Evolutionary conservation across 2,329 filamentous ascomycete genomes (phyloP).

Genomic region (Zalaria obscura): DNA sequence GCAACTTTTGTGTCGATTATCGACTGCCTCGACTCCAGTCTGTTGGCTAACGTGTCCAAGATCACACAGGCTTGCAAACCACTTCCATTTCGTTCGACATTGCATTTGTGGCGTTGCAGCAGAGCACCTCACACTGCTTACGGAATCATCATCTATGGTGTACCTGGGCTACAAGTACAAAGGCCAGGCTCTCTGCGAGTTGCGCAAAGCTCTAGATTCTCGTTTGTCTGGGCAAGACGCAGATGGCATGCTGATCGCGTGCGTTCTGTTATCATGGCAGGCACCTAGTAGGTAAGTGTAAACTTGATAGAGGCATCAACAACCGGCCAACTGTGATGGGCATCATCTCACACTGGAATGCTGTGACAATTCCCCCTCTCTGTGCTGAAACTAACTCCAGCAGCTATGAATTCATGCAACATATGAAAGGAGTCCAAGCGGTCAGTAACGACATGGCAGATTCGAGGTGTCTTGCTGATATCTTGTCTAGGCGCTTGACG

Average conservation of each 20-base stretch:
- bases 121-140: constrained; percentile 1
- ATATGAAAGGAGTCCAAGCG: constrained; percentile 3
- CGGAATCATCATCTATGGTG: not conserved
- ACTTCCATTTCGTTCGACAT: constrained; percentile 1
- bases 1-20: too few species aligned
- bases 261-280: constrained; percentile 2
- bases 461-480: constrained; percentile 1
- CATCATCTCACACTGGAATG: too few species aligned
- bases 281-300: constrained; percentile 2
- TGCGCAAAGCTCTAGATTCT: not conserved
- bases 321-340: too few species aligned
- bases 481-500: constrained; percentile 1
- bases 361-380: not conserved
- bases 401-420: constrained; percentile 4
- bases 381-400: not conserved
- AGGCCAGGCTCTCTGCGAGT: constrained; percentile 1
- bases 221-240: not conserved
- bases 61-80: not conserved
- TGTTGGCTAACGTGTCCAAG: not conserved
- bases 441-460: not conserved
- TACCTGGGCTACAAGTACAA: constrained; percentile 2
- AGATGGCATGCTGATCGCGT: constrained; percentile 3
- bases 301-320: not conserved
- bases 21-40: too few species aligned
- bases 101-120: constrained; percentile 1